These are phyloP conservation scores for Ceratobasidium theobromae DNA, from an alignment of 1,284 basidiomycete genomes.

Conservation along the genomic window DNA sequence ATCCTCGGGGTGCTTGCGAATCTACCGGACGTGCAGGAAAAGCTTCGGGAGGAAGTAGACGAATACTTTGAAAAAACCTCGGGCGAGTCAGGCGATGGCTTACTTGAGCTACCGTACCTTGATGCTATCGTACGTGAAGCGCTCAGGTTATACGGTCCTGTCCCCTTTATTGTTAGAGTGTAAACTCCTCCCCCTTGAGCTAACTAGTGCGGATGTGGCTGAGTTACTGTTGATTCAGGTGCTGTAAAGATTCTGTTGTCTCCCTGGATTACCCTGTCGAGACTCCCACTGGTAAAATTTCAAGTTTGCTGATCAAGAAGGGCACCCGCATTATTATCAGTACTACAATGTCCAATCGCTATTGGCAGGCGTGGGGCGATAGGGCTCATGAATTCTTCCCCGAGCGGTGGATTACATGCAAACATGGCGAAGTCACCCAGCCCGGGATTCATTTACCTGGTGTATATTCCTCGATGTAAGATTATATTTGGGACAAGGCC, in stretches of 20 bases:
- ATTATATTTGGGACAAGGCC: no score
- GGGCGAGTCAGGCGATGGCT: conserved; percentile 43
- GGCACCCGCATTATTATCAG: conserved; percentile 10
- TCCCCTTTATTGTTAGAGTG: conserved; percentile 64
- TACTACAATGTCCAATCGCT: conserved; percentile 20
- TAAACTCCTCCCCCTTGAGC: background rate
- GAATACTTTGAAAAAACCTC: conserved; percentile 37
- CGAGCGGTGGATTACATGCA: conserved; percentile 5
- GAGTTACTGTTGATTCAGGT: no score
- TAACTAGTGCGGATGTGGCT: no score
- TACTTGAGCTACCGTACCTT: conserved; percentile 47
- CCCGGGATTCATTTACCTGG: conserved; percentile 11
- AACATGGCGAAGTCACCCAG: conserved; percentile 14
- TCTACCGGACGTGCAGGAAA: conserved; percentile 43
- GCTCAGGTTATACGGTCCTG: conserved; percentile 58
- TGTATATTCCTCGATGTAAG: conserved; percentile 18
- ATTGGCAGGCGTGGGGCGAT: conserved; percentile 31
- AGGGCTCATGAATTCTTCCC: conserved; percentile 29
- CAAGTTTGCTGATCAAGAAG: conserved; percentile 17
- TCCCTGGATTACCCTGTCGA: conserved; percentile 5
- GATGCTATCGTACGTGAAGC: conserved; percentile 54
- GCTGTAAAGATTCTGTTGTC: background rate
- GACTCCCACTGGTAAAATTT: conserved; percentile 1
- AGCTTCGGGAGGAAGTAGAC: conserved; percentile 45
- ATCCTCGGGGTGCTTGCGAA: conserved; percentile 47